Evolutionary conservation across 2,329 filamentous ascomycete genomes (phyloP).

Genomic region (Arthrobotrys sphaeroides): DNA sequence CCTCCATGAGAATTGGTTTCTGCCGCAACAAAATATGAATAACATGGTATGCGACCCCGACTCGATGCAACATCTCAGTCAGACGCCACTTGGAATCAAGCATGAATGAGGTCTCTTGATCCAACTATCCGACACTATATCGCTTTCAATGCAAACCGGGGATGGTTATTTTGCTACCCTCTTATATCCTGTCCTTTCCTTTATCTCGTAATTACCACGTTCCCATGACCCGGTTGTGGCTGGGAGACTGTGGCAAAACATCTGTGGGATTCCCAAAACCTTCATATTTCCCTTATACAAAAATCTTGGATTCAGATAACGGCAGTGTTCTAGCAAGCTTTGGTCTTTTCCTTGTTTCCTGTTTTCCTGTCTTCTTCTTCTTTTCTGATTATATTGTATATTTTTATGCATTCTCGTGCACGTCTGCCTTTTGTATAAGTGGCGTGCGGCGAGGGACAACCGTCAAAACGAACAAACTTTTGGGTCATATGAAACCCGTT

Average conservation of each 20-base stretch:
- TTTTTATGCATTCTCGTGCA: constrained; percentile 1
- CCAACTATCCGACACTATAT: not conserved
- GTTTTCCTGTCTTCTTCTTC: too few relatives aligned
- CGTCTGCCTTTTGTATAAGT: not conserved
- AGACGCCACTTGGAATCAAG: constrained; percentile 42
- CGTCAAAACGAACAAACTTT: not conserved
- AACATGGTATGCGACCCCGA: constrained; percentile 47
- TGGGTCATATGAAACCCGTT: not conserved
- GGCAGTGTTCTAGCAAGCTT: constrained; percentile 12
- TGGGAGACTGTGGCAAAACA: constrained; percentile 10
- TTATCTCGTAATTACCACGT: not conserved
- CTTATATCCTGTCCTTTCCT: not conserved
- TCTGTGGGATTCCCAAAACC: not conserved
- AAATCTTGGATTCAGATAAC: not conserved
- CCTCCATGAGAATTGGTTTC: constrained; percentile 45
- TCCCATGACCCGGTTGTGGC: not conserved
- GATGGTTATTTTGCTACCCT: not conserved
- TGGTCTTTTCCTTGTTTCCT: too few relatives aligned
- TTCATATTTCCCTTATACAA: constrained; percentile 2
- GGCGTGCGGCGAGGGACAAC: not conserved
- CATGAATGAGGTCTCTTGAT: constrained; percentile 19
- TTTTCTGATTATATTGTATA: constrained; percentile 8
- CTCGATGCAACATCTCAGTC: constrained; percentile 32
- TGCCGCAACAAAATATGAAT: constrained; percentile 29
- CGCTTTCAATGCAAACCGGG: not conserved